These are phyloP conservation scores for Stephania yunnanensis DNA, from an alignment of 164 flowering plant species.

Conservation along the genomic window DNA sequence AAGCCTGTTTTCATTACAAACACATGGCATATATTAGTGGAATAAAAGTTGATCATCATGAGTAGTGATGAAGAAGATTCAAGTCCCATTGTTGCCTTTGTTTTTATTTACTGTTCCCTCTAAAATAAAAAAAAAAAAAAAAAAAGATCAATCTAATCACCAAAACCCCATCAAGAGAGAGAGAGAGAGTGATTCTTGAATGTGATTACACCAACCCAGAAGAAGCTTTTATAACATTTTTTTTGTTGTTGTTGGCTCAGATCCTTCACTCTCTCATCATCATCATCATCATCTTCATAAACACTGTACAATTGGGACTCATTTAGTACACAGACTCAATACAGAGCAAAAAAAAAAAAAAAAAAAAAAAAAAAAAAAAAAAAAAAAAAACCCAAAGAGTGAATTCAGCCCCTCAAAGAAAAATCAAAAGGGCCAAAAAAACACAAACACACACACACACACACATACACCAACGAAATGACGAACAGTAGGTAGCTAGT, in stretches of 20 bases:
- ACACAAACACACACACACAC: not conserved
- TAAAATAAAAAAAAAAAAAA: not conserved
- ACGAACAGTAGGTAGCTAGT: not conserved
- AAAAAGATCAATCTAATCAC: not conserved
- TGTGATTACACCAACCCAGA: not conserved
- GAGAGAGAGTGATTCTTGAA: not conserved
- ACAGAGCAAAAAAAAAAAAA: conserved; percentile 1
- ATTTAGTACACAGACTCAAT: conserved; percentile 7
- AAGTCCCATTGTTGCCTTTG: not conserved
- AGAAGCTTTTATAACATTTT: conserved; percentile 12
- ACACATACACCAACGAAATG: not conserved
- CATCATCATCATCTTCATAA: conserved; percentile 2
- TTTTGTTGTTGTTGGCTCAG: not conserved
- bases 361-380: not conserved
- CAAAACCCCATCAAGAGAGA: not conserved
- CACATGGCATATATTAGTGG: not conserved
- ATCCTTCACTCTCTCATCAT: too few species aligned
- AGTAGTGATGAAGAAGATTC: too few species aligned
- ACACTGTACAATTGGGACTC: conserved; percentile 23
- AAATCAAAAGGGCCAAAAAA: conserved; percentile 24
- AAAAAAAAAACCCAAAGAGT: not conserved
- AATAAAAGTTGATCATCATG: not conserved
- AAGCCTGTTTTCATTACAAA: not conserved
- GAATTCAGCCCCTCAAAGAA: conserved; percentile 26
- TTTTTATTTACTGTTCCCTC: not conserved